A percentile compares a stretch with the other conserved stretches of the same genome.
phyloP scores from a whole-genome alignment of 805 yeast genomes.

The Ogataea naganishii region DNA sequence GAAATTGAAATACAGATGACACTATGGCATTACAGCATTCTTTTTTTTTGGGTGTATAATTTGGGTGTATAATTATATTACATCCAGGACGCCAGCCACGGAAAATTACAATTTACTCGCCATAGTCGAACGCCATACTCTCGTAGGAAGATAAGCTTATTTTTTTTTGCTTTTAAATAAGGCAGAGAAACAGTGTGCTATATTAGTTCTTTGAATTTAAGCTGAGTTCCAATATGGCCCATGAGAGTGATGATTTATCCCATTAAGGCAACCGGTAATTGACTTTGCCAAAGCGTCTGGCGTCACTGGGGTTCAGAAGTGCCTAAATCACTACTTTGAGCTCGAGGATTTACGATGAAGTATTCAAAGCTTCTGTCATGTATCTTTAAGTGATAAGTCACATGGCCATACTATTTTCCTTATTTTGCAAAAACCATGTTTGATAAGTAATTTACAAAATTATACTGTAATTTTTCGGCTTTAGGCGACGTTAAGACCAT shows the following conservation, averaged over 20 bases:
- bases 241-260: constrained; percentile 47
- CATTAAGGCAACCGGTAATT: constrained; percentile 51
- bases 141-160: constrained; percentile 54
- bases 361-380: no score
- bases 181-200: no score
- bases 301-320: constrained; percentile 49
- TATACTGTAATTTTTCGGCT: no score
- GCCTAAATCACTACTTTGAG: constrained; percentile 34
- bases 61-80: no score
- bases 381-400: no score
- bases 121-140: constrained; percentile 21
- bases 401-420: no score
- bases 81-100: constrained; percentile 45
- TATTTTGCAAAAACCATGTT: no score
- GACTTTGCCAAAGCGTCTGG: constrained; percentile 71
- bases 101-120: constrained; percentile 26
- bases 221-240: constrained; percentile 56
- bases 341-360: no score
- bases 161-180: no score
- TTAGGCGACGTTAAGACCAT: no score
- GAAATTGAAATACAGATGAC: constrained; percentile 58
- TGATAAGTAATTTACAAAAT: no score
- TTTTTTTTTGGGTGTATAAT: constrained; percentile 62
- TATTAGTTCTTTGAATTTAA: no score
- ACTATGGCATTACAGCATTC: constrained; percentile 59